These are phyloP conservation scores for Gastrodia elata DNA, from an alignment of 106 monocot species.

Conservation along the genomic window DNA sequence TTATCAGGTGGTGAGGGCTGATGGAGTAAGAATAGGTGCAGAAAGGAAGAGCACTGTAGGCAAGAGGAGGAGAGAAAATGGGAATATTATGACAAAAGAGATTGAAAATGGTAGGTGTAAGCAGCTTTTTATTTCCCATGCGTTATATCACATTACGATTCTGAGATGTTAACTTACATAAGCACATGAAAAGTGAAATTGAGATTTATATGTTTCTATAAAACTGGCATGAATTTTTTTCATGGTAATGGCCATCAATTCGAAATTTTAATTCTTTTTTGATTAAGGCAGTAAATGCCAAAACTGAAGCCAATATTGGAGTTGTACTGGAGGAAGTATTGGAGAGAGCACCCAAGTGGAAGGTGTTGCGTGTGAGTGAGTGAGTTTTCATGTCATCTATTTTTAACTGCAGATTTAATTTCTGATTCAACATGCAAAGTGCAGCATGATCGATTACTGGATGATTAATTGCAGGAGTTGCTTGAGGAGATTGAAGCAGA, in stretches of 20 bases:
- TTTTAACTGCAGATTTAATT: neutral
- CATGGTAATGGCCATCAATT: slow-evolving; percentile 7
- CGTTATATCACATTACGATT: neutral
- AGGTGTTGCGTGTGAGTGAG: slow-evolving; percentile 97
- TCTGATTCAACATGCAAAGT: slow-evolving; percentile 1
- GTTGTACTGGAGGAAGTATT: slow-evolving; percentile 73
- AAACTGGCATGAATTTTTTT: neutral
- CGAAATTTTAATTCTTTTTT: slow-evolving; percentile 29
- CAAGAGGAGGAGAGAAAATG: slow-evolving; percentile 53
- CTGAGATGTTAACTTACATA: neutral
- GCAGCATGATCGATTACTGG: neutral
- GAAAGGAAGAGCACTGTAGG: slow-evolving; percentile 17
- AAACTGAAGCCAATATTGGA: slow-evolving; percentile 15
- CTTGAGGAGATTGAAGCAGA: slow-evolving; percentile 92
- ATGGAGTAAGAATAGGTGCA: slow-evolving; percentile 35
- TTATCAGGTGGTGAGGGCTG: slow-evolving; percentile 59
- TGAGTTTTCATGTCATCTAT: slow-evolving; percentile 24
- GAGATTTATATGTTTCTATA: neutral
- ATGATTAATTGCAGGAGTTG: slow-evolving; percentile 49
- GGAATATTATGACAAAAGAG: slow-evolving; percentile 23
- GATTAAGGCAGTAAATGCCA: neutral
- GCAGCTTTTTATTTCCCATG: neutral
- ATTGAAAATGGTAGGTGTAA: slow-evolving; percentile 33
- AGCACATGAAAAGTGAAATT: neutral
- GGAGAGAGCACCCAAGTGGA: slow-evolving; percentile 97